Evolutionary conservation across 768 basidiomycete genomes (phyloP), one percentile per base, ranked within the genome.

Genomic region (Suillus hirtellus): DNA sequence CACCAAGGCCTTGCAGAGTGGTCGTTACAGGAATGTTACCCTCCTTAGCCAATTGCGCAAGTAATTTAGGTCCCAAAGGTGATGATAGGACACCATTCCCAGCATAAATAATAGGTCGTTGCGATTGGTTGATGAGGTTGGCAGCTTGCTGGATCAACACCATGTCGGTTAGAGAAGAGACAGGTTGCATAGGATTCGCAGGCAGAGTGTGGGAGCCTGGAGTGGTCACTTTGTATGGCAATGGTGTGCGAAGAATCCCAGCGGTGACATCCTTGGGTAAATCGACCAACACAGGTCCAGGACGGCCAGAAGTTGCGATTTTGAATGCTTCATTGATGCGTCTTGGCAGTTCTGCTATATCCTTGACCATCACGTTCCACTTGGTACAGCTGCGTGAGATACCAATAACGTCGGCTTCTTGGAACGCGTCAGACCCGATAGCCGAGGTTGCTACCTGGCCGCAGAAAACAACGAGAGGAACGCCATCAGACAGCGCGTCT

Each of bases 291-390:
- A 99, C 97, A 58, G 97, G 97, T 1, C 97, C 97, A 1, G 97
- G 97, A 35, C 97, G 88, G 1, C 97, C 97, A 8, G 95, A 93
- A 1, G 94, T 96, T 15, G 97, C 97, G 67, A 99, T 99, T 77
- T 98, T 97, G 86, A 99, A 99, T 0, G 97, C 97, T 76, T 99
- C 97, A 73, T 98, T 99, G 73, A 99, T 96, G 63, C 97, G 84
- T 49, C 96, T 82, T 15, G 97, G 97, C 3, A 99, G 84, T 76
- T 99, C 97, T 14, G 92, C 76, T 64, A 99, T 93, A 72, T 96
- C 96, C 77, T 98, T 99, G 59, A 99, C 93, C 95, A 99, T 96
- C 65, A 99, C 96, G 73, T 99, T 99, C 97, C 97, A 99, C 76
- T 99, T 99, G 31, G 97, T 99, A 80, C 97, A 99, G 69, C 89